phyloP scores from a whole-genome alignment of 768 basidiomycete genomes.

The Thelephora aurantiotincta region DNA sequence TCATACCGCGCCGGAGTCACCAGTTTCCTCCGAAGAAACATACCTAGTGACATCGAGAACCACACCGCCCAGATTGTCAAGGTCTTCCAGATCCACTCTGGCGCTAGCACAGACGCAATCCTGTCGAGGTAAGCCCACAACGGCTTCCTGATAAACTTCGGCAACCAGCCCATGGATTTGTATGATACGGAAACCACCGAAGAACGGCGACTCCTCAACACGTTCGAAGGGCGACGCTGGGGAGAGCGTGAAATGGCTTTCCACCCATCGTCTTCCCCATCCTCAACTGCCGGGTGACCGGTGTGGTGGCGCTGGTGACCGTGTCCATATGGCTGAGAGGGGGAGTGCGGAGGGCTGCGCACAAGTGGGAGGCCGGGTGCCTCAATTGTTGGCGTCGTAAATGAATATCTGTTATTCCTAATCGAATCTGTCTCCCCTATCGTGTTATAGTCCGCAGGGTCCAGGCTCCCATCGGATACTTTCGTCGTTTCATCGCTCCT shows the following conservation, averaged over 20 bases:
- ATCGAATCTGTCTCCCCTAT: slow-evolving; percentile 13
- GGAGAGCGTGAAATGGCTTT: slow-evolving; percentile 4
- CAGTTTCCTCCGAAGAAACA: slow-evolving; percentile 10
- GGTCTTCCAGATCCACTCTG: slow-evolving; percentile 68
- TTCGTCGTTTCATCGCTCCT: background rate
- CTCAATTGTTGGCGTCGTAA: slow-evolving; percentile 11
- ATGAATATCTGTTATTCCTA: slow-evolving; percentile 14
- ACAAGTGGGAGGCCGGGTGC: background rate
- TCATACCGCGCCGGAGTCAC: background rate
- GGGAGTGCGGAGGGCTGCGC: background rate
- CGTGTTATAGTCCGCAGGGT: slow-evolving; percentile 13
- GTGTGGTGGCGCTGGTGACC: no score
- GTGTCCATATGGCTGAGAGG: background rate
- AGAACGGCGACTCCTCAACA: slow-evolving; percentile 23
- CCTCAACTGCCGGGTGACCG: background rate
- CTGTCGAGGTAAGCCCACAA: slow-evolving; percentile 57
- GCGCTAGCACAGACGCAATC: slow-evolving; percentile 52
- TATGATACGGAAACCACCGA: background rate
- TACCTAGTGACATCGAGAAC: slow-evolving; percentile 67
- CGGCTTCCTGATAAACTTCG: slow-evolving; percentile 41
- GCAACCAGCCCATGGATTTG: slow-evolving; percentile 23
- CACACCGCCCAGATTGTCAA: slow-evolving; percentile 69
- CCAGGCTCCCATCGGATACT: background rate
- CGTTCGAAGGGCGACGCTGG: slow-evolving; percentile 28
- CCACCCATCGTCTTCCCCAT: slow-evolving; percentile 1